phyloP scores from a whole-genome alignment of 2,329 filamentous ascomycete genomes.

The Mycosphaerella sp. region DNA sequence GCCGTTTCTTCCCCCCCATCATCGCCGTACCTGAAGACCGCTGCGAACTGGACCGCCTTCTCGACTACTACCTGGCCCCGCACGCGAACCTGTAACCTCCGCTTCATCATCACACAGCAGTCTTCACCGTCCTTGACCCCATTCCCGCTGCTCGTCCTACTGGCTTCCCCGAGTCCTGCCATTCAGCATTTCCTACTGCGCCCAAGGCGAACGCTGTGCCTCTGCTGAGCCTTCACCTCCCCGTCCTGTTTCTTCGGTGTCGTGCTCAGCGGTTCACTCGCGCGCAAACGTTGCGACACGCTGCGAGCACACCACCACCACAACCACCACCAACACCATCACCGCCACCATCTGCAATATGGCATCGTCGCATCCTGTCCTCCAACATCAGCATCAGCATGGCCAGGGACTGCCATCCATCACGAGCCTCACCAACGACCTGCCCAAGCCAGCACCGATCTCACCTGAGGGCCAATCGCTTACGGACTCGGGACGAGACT shows the following conservation, averaged over 20 bases:
- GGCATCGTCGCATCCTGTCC: constrained; percentile 22
- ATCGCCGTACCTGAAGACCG: constrained; percentile 4
- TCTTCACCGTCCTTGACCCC: neutral
- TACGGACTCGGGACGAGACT: constrained; percentile 33
- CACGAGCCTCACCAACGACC: constrained; percentile 34
- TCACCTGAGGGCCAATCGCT: constrained; percentile 31
- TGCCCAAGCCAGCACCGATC: constrained; percentile 28
- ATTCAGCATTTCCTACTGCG: neutral
- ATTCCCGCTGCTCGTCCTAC: neutral
- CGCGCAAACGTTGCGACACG: constrained; percentile 4
- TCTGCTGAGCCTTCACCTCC: neutral
- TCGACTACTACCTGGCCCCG: neutral
- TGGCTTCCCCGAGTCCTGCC: neutral
- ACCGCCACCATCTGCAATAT: constrained; percentile 16
- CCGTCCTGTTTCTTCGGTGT: neutral
- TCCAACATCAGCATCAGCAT: constrained; percentile 19
- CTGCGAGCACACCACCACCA: neutral
- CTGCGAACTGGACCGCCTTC: constrained; percentile 1
- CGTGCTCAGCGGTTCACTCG: constrained; percentile 7
- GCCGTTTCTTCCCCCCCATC: constrained; percentile 3
- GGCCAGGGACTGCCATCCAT: constrained; percentile 34
- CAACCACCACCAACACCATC: neutral
- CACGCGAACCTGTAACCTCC: neutral
- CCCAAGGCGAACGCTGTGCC: neutral
- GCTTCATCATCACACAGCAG: neutral